Evolutionary conservation across 768 basidiomycete species (phyloP).

Genomic region (Psilocybe cyanescens): DNA sequence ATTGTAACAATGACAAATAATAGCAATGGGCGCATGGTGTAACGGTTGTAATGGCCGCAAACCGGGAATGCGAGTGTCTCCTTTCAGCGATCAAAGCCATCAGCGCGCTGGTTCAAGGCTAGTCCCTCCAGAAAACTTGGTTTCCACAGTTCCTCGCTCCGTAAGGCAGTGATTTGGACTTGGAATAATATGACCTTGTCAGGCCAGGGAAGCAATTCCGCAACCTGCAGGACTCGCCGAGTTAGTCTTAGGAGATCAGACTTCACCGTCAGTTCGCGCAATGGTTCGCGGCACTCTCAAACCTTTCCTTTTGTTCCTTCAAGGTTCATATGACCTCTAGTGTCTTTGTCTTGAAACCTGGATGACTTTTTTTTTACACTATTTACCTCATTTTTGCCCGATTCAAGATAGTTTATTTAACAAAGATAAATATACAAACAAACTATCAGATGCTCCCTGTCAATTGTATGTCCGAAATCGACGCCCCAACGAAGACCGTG

Average conservation of each 20-base stretch:
- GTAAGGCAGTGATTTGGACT: slow-evolving; percentile 65
- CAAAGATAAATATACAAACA: neutral
- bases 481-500: slow-evolving; percentile 55
- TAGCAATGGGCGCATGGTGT: slow-evolving; percentile 44
- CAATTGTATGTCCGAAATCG: slow-evolving; percentile 50
- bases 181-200: slow-evolving; percentile 87
- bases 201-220: slow-evolving; percentile 93
- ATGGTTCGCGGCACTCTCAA: slow-evolving; percentile 74
- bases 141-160: slow-evolving; percentile 67
- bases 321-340: neutral
- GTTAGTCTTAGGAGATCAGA: slow-evolving; percentile 94
- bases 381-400: no score
- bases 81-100: slow-evolving; percentile 59
- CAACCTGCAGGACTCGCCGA: slow-evolving; percentile 86
- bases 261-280: slow-evolving; percentile 82
- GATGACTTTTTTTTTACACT: no score
- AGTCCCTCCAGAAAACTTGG: slow-evolving; percentile 96
- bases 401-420: neutral
- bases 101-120: slow-evolving; percentile 93
- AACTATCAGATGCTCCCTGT: slow-evolving; percentile 32
- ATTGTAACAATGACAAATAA: neutral
- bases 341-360: no score
- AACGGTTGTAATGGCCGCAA: slow-evolving; percentile 86
- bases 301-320: slow-evolving; percentile 56
- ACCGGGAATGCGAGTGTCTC: slow-evolving; percentile 78